Conservation (phyloP, 306 rosid genomes). For the Fagus sylvatica region DNA sequence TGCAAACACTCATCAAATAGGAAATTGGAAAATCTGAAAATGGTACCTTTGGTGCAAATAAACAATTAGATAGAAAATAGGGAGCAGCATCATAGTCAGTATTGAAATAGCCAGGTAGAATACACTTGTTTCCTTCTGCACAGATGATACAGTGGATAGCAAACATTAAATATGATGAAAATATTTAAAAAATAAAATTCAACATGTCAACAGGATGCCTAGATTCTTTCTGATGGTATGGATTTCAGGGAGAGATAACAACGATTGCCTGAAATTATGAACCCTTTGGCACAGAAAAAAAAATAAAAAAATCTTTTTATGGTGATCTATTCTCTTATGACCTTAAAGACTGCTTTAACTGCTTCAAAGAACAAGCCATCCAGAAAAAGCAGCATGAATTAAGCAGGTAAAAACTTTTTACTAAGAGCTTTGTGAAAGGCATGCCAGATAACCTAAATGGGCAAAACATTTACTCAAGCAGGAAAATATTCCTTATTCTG, state of each 20-base stretch:
- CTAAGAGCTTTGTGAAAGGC: constrained; percentile 15
- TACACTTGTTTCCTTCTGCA: constrained; percentile 66
- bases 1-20: constrained; percentile 4
- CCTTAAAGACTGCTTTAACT: constrained; percentile 13
- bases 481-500: constrained; percentile 8
- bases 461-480: constrained; percentile 13
- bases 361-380: constrained; percentile 21
- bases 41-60: constrained; percentile 76
- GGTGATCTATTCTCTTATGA: constrained; percentile 10
- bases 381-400: constrained; percentile 9
- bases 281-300: constrained; percentile 7
- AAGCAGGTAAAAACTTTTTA: neutral
- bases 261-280: constrained; percentile 13
- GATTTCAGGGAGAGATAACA: constrained; percentile 16
- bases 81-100: constrained; percentile 87
- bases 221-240: constrained; percentile 6
- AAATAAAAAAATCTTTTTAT: constrained; percentile 6
- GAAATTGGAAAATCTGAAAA: constrained; percentile 19
- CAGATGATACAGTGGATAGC: constrained; percentile 19
- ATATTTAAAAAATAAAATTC: neutral
- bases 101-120: constrained; percentile 72
- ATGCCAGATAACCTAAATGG: constrained; percentile 20
- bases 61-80: constrained; percentile 81
- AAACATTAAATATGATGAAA: constrained; percentile 5
- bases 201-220: neutral